These are phyloP conservation scores for Flaveria ramosissima DNA, from an alignment of 129 eudicot genomes.

Conservation along the genomic window DNA sequence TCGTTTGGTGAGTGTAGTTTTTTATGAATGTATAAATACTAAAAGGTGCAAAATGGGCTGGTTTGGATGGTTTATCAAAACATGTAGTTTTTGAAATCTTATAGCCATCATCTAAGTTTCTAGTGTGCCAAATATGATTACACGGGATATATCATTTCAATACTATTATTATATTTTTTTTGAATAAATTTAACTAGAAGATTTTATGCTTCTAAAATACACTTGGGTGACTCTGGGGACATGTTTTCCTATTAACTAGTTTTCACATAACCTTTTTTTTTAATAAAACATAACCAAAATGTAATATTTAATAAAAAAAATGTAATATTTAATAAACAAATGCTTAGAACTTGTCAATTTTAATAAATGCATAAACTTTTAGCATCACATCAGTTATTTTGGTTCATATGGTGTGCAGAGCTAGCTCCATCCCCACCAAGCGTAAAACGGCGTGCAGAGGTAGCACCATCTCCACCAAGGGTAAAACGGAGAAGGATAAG, in stretches of 20 bases:
- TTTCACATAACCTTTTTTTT: no score
- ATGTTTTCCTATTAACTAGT: not conserved
- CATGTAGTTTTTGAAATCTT: not conserved
- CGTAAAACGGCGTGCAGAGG: slow-evolving; percentile 30
- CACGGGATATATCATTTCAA: not conserved
- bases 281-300: not conserved
- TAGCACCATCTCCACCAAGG: slow-evolving; percentile 31
- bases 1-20: slow-evolving; percentile 51
- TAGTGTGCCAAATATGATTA: not conserved
- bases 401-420: slow-evolving; percentile 36
- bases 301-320: not conserved
- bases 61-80: not conserved
- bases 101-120: not conserved
- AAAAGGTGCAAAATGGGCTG: not conserved
- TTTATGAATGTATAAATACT: not conserved
- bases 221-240: not conserved
- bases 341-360: not conserved
- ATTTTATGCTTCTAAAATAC: not conserved
- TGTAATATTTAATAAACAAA: not conserved
- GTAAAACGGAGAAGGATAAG: slow-evolving; percentile 54
- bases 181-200: not conserved
- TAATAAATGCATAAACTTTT: not conserved
- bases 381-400: not conserved
- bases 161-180: not conserved
- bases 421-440: slow-evolving; percentile 49